Base-by-base conservation (phyloP, 495 filamentous ascomycete genomes). In the Gamarada debralockiae region DNA sequence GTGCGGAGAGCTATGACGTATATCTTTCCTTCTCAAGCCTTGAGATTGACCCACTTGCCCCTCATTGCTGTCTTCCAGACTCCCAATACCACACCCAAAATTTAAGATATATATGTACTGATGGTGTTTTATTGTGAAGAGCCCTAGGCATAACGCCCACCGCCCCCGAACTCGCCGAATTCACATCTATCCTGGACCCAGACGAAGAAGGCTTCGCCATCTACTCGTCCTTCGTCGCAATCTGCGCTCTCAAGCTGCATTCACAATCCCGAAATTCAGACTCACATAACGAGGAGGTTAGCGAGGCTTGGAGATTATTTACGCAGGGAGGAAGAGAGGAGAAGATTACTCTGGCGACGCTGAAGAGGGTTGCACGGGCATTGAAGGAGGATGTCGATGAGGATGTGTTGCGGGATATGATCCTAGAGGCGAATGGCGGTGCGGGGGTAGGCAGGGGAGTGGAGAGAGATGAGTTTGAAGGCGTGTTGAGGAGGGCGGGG, bases 401-500 rank as follows among this genome's bases (percentile, higher is more conserved):
- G 59, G 80, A 87, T 18, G 60, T 95, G 65, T 69, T 98, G 58
- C 78, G 75, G 68, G 89, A 96, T 74, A 98, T 98, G 93, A 83
- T 98, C 39, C 64, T 86, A 34, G 93, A 97, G 74, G 93, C 90
- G 56, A 95, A 92, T 67, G 90, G 86, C 0, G 89, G 88, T 3
- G 80, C 72, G 5, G 85, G 86, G 12, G 74, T 91, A 8, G 77
- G 75, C 24, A 77, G 69, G 50, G 91, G 89, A 9, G 93, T 96
- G 23, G 78, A 73, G 40, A 68, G 83, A 61, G 84, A 83, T 42
- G 88, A 95, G 65, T 96, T 97, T 67, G 85, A 89, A 69, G 80
- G 75, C 43, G 87, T 96, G 13, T 90, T 96, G 91, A 78, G 72
- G 47, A 73, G 89, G 64, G 92, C 90, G 3, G 91, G 90, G 8